A percentile compares a stretch with the other conserved stretches of the same genome.
phyloP scores from a whole-genome alignment of 2,329 filamentous ascomycete species.

The Exophiala calicioides region DNA sequence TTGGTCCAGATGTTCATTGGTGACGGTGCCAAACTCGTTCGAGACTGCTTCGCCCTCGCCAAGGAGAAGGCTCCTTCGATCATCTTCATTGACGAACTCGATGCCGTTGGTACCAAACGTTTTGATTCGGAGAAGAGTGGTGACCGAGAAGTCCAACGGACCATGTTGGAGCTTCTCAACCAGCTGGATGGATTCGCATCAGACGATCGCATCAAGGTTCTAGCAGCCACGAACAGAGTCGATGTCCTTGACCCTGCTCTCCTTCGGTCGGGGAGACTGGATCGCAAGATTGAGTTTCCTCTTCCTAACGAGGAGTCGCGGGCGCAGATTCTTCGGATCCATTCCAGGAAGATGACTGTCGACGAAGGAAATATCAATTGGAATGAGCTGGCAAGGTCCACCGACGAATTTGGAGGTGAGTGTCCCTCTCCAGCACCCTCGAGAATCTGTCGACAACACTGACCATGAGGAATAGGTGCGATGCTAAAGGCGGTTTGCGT shows the following conservation, averaged over 20 bases:
- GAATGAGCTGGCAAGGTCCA: conserved; percentile 91
- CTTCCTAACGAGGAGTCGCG: conserved; percentile 96
- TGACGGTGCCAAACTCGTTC: conserved; percentile 94
- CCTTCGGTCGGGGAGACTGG: conserved; percentile 85
- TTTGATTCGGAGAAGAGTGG: conserved; percentile 98
- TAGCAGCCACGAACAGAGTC: conserved; percentile 91
- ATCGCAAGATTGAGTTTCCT: conserved; percentile 98
- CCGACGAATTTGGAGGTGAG: conserved; percentile 98
- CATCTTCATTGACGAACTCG: conserved; percentile 98
- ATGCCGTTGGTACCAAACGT: conserved; percentile 97
- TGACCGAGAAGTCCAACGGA: conserved; percentile 96
- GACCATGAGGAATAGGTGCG: no score
- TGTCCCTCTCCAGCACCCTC: no score
- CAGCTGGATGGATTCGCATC: conserved; percentile 98
- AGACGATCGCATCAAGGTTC: conserved; percentile 93
- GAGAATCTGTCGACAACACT: no score
- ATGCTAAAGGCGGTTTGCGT: conserved; percentile 98
- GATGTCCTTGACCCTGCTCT: conserved; percentile 91
- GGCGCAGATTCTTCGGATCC: conserved; percentile 95
- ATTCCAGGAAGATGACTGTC: conserved; percentile 97
- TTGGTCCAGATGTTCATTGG: conserved; percentile 99
- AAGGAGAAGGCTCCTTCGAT: conserved; percentile 99
- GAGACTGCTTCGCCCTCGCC: conserved; percentile 94
- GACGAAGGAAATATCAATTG: conserved; percentile 85
- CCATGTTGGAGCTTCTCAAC: conserved; percentile 98